Base-by-base conservation (phyloP, 208 protist genomes). In the Acanthamoeba triangularis region DNA sequence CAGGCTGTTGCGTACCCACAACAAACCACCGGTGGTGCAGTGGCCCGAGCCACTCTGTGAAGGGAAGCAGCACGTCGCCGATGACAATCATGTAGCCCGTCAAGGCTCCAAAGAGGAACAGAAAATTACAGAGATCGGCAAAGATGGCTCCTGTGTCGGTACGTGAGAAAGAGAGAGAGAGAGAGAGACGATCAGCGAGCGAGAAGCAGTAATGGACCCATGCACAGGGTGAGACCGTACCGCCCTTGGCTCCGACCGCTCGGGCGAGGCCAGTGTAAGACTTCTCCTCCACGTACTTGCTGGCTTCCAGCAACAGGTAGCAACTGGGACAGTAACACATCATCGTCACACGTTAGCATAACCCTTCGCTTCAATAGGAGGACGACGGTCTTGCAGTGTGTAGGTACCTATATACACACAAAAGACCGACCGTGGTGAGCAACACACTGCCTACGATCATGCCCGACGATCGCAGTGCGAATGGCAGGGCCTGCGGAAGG, bases 21-120 rank as follows among this genome's bases (percentile, higher is more conserved):
- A 90, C n/a, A 47, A 90, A 90, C 49, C 49, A 54, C 11, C 82
- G 82, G 11, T 54, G 44, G 25, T 90, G 49, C 25, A 90, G 82
- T 5, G 82, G 82, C 16, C 82, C 82, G 49, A 90, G 49, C 44
- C 44, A 90, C 44, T 37, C 82, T 28, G 82, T 90, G 23, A 90
- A 90, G 18, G 82, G 82, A 13, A 63, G 44, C 20, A 90, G 82
- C 28, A 90, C 82, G 47, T 90, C 82, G 5, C 82, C 82, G 49
- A 90, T 63, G 82, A 90, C 54, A 20, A 90, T 90, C 82, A 90
- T 90, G 82, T 90, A 90, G 18, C 82, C 82, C 6, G 82, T 90
- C 49, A 90, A 37, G 18, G 47, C 82, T 20, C 82, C 82, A 35
- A 90, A 90, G 28, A 90, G 28, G 44, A 90, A 90, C 30, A 90